phyloP scores from a whole-genome alignment of 345 rosid genomes.

The Hibiscus mutabilis region DNA sequence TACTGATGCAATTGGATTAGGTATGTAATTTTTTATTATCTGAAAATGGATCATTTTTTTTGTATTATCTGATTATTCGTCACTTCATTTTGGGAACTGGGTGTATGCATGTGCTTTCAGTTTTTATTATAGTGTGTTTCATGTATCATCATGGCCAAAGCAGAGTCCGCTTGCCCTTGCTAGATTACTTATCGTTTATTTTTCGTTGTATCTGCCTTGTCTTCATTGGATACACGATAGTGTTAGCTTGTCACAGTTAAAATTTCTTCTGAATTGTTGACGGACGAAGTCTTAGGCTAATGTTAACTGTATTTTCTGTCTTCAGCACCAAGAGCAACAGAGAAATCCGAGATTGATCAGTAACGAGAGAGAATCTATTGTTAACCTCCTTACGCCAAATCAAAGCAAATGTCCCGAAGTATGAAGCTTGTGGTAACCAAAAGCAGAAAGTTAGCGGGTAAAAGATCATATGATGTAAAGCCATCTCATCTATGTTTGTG shows the following conservation, averaged over 20 bases:
- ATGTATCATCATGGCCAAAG: too few relatives aligned
- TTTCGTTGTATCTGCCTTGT: background rate
- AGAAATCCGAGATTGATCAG: background rate
- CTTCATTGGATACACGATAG: background rate
- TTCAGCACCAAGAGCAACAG: background rate
- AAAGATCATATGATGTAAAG: background rate
- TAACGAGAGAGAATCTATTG: background rate
- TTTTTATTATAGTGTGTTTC: too few relatives aligned
- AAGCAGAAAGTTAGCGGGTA: background rate
- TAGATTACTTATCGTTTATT: too few relatives aligned
- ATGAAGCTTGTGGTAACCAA: background rate
- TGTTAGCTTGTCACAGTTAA: background rate
- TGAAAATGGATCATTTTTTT: background rate
- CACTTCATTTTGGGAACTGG: background rate
- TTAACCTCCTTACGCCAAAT: too few relatives aligned
- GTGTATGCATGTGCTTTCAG: background rate
- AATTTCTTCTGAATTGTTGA: background rate
- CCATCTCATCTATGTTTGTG: constrained; percentile 14
- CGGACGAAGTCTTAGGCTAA: background rate
- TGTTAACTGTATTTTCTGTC: background rate
- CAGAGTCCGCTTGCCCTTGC: too few relatives aligned
- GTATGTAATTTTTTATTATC: constrained; percentile 23
- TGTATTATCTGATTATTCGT: background rate
- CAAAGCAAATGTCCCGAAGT: too few relatives aligned
- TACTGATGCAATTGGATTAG: constrained; percentile 88